Base-by-base conservation (phyloP, 1,284 basidiomycete genomes). In the Porogramme epimiltina region DNA sequence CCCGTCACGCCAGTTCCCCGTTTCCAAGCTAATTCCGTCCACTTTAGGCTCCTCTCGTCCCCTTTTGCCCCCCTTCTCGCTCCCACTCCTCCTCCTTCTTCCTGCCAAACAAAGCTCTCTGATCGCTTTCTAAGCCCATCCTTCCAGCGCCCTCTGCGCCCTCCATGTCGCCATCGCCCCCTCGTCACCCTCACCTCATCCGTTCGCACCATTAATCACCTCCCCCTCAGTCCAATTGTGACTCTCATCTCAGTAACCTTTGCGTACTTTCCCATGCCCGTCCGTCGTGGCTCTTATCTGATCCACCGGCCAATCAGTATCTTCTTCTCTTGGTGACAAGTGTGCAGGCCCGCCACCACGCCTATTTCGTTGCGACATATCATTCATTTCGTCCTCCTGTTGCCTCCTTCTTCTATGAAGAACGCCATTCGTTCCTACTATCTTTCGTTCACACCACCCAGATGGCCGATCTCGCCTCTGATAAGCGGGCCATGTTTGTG, bases 211-310 rank as follows among this genome's bases (percentile, higher is more conserved):
- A n/a, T 26, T 23, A 36, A 26, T 37, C 44, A 31, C 18, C n/a
- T 25, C 28, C 16, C 31, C 15, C 28, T 41, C 43, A 24, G 33
- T 40, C 36, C 26, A 8, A 26, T 19, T 15, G 26, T 31, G 20
- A 37, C 36, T 45, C 31, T n/a, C 38, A 13, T 44, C 42, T 43
- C 49, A 33, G 20, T 42, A 16, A 38, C 49, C 42, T 43, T 37
- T 36, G 16, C 47, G 28, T 47, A 5, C 33, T 19, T 56, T 59
- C 58, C 47, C 58, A 59, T 59, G 54, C 54, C 54, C 54, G 51
- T 56, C 57, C 22, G 22, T 45, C 26, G 11, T 40, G 38, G 46
- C 44, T 51, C 52, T 51, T 56, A 54, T 59, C 54, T 26, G 57
- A 59, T 56, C 31, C 52, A 50, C 20, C 25, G 24, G n/a, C 28